Conservation (phyloP, 2,329 filamentous ascomycete species). For the Clarireedia paspali region DNA sequence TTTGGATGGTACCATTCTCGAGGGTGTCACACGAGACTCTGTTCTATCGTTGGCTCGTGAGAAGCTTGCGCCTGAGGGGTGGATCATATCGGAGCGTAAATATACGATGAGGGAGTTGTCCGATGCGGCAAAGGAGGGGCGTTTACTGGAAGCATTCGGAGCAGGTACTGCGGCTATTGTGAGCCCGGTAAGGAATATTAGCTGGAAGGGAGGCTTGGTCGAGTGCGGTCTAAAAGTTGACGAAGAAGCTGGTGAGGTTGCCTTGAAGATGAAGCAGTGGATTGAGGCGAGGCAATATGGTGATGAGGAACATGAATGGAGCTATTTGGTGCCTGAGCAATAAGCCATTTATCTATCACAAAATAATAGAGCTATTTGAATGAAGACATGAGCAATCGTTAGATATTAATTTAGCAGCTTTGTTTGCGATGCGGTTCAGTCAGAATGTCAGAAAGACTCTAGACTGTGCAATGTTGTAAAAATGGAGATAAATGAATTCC, state of each 20-base stretch:
- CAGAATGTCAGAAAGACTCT: too few species aligned
- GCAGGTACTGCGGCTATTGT: conserved; percentile 92
- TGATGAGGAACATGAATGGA: conserved; percentile 88
- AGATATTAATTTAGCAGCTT: background rate
- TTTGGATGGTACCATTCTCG: conserved; percentile 90
- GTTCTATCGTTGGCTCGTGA: conserved; percentile 82
- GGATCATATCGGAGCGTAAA: conserved; percentile 82
- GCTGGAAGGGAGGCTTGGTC: conserved; percentile 76
- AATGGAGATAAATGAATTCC: too few species aligned
- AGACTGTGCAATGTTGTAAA: too few species aligned
- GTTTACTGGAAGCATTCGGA: conserved; percentile 88
- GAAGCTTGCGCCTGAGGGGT: conserved; percentile 75
- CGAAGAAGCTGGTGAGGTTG: conserved; percentile 82
- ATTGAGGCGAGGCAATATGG: conserved; percentile 95
- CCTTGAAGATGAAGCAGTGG: conserved; percentile 87
- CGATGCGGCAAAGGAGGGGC: conserved; percentile 74
- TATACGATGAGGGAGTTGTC: conserved; percentile 83
- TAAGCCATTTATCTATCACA: background rate
- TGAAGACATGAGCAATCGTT: background rate
- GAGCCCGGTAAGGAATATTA: conserved; percentile 80
- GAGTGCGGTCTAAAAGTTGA: conserved; percentile 73
- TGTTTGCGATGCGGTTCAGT: background rate
- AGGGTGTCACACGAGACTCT: conserved; percentile 89
- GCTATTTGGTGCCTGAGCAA: conserved; percentile 41
- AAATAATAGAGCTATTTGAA: background rate